Conservation (phyloP, 1,284 basidiomycete species). For the Moesziomyces aphidis region DNA sequence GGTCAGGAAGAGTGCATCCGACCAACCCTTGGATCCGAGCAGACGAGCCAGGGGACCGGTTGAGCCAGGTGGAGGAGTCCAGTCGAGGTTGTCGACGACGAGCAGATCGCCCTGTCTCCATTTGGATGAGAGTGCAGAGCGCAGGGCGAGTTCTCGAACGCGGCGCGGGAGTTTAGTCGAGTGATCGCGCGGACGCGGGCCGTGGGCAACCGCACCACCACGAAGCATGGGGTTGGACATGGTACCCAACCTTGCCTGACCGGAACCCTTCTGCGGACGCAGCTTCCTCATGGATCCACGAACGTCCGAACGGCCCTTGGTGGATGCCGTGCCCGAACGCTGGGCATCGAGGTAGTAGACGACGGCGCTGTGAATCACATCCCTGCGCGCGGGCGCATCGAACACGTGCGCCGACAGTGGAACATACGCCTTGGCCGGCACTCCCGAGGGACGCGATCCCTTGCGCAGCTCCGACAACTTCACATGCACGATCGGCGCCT, state of each 20-base stretch:
- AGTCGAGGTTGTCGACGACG: constrained; percentile 75
- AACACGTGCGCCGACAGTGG: constrained; percentile 86
- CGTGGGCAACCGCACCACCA: constrained; percentile 91
- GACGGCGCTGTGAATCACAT: constrained; percentile 92
- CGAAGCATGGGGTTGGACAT: constrained; percentile 87
- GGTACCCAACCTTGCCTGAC: constrained; percentile 89
- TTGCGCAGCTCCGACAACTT: constrained; percentile 43
- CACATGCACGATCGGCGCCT: constrained; percentile 48
- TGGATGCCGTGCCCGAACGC: constrained; percentile 88
- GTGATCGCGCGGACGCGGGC: constrained; percentile 89
- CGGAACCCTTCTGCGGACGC: constrained; percentile 90
- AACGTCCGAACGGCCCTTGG: constrained; percentile 91
- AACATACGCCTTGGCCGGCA: constrained; percentile 68
- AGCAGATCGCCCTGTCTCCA: constrained; percentile 80
- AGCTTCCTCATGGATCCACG: constrained; percentile 88
- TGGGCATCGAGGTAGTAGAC: constrained; percentile 88
- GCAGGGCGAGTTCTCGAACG: constrained; percentile 91
- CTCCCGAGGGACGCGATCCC: background rate
- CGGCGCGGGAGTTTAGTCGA: constrained; percentile 89
- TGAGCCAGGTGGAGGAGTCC: constrained; percentile 59
- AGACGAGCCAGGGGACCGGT: constrained; percentile 56
- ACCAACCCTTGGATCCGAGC: constrained; percentile 58
- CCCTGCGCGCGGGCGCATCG: constrained; percentile 81
- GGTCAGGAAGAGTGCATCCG: constrained; percentile 62
- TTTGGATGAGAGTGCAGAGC: constrained; percentile 84